A percentile compares a stretch with the other conserved stretches of the same genome.
These are phyloP conservation scores for Myxozyma lipomycoides DNA, from an alignment of 805 yeast genomes.

Conservation along the genomic window DNA sequence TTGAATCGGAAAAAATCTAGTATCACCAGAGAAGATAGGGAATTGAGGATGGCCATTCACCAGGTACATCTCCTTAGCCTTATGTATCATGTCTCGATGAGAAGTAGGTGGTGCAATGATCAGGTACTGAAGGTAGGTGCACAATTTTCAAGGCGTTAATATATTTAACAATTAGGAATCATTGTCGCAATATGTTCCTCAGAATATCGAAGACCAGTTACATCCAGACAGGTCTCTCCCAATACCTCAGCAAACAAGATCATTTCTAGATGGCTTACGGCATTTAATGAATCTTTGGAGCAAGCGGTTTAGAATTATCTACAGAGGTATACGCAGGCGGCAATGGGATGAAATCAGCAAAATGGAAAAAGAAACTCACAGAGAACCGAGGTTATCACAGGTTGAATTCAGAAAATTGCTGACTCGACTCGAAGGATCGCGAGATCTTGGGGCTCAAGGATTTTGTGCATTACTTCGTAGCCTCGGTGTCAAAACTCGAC, in stretches of 20 bases:
- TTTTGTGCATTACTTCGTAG: conserved; percentile 73
- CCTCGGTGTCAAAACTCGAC: conserved; percentile 63
- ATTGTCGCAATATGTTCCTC: conserved; percentile 49
- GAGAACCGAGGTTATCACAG: conserved; percentile 17
- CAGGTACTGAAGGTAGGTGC: conserved; percentile 3
- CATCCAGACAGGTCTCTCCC: conserved; percentile 46
- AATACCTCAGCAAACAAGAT: conserved; percentile 49
- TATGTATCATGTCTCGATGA: conserved; percentile 60
- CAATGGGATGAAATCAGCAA: conserved; percentile 47
- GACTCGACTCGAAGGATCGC: conserved; percentile 49
- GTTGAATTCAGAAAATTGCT: conserved; percentile 14
- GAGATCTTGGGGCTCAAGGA: conserved; percentile 83
- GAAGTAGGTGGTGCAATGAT: conserved; percentile 74
- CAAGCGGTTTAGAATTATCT: conserved; percentile 48
- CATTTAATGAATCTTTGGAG: conserved; percentile 63
- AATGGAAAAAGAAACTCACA: conserved; percentile 22
- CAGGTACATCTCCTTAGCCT: conserved; percentile 54
- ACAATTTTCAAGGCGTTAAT: not conserved
- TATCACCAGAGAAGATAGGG: conserved; percentile 18
- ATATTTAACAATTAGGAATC: conserved; percentile 29
- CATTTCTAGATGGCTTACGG: conserved; percentile 72
- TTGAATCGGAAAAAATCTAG: conserved; percentile 4
- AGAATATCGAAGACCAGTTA: conserved; percentile 45
- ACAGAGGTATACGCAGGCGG: conserved; percentile 41
- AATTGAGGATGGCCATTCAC: conserved; percentile 53